phyloP scores from a whole-genome alignment of 1,284 basidiomycete genomes.

The Hemileia vastatrix region DNA sequence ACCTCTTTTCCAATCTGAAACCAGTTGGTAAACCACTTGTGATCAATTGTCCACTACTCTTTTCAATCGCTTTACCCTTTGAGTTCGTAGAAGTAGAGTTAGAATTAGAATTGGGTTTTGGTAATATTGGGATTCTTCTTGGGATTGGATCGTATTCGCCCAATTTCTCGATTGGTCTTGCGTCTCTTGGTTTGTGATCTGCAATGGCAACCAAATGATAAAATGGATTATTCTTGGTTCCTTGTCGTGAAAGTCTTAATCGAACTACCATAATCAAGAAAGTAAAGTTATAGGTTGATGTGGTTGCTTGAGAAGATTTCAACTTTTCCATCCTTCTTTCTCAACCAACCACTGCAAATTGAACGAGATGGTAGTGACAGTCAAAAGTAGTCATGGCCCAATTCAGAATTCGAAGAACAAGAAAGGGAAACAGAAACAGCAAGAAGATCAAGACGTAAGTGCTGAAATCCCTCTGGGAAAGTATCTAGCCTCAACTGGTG shows the following conservation, averaged over 20 bases:
- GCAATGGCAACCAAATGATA: constrained; percentile 83
- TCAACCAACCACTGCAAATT: background rate
- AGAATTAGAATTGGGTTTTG: constrained; percentile 28
- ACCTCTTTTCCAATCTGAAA: constrained; percentile 56
- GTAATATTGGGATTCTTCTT: constrained; percentile 29
- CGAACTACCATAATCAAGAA: constrained; percentile 66
- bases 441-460: too few species aligned
- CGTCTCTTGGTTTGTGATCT: constrained; percentile 64
- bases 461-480: constrained; percentile 67
- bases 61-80: constrained; percentile 47
- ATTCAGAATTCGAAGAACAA: too few species aligned
- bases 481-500: constrained; percentile 79
- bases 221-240: constrained; percentile 64
- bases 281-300: background rate
- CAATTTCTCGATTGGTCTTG: constrained; percentile 78
- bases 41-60: constrained; percentile 29
- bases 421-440: too few species aligned
- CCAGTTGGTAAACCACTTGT: too few species aligned
- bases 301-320: background rate
- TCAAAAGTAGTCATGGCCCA: background rate
- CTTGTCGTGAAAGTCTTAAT: constrained; percentile 75
- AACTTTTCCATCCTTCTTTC: background rate
- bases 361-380: background rate
- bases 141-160: constrained; percentile 72
- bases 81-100: constrained; percentile 46